Evolutionary conservation across 768 basidiomycete genomes (phyloP), one percentile per base, ranked within the genome.

Genomic region (Boletus edulis): DNA sequence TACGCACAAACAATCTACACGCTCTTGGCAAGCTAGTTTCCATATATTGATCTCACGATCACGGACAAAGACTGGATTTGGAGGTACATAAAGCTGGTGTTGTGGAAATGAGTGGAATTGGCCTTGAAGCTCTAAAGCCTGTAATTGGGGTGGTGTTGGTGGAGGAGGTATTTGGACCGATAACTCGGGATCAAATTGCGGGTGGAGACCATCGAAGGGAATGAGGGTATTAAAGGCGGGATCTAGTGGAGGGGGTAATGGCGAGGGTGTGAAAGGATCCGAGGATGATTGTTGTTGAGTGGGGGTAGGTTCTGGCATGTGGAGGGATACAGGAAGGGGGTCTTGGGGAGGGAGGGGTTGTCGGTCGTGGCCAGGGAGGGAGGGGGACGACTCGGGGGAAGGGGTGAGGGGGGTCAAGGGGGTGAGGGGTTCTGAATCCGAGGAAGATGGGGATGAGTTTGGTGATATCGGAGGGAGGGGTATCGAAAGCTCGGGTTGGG

Each of bases 21-120:
- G 67, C 57, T 70, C 69, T 57, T 72, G 69, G 47, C 69, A 70
- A 14, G 69, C 69, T 15, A 70, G 58, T 56, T 70, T 70, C 69
- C 69, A 70, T 48, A 70, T 70, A 51, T 70, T 70, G 60, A 72
- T 64, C 43, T 70, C 69, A 20, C 69, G 61, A 62, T 72, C 70
- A 27, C 69, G 70, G 51, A 62, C 65, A 46, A 67, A 60, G 29
- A 60, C 60, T 17, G 70, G 70, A 46, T 55, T 54, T 15, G 63
- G 67, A 18, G 65, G 63, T 52, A 67, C 62, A 59, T 69, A 69
- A 40, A 68, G 58, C 11, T 62, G 67, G 12, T 58, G 61, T 45
- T 54, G 66, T 40, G 61, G 46, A 56, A 65, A 69, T 13, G 67
- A 57, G 27, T 60, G 61, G 37, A 63, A 60, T 20, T 67, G 65